These are phyloP conservation scores for Erodium moschatum DNA, from an alignment of 441 rosid genomes.

Conservation along the genomic window DNA sequence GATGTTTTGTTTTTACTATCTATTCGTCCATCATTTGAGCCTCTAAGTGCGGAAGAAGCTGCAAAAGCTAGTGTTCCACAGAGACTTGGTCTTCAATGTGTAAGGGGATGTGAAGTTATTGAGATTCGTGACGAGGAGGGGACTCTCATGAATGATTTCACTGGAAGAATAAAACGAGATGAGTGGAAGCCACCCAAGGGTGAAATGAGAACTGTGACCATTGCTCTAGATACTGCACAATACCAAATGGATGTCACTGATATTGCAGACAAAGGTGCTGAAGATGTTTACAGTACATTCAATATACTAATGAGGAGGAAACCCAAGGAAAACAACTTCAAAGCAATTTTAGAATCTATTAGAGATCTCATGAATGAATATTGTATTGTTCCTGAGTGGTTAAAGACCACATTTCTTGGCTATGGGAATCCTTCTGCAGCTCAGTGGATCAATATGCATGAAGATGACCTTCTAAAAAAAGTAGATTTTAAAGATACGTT, in stretches of 20 bases:
- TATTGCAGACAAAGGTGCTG: constrained; percentile 88
- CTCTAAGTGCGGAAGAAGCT: constrained; percentile 88
- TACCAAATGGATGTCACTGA: constrained; percentile 93
- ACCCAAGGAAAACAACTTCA: constrained; percentile 98
- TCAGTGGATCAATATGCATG: constrained; percentile 97
- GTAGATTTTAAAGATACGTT: constrained; percentile 97
- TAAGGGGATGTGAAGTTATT: constrained; percentile 90
- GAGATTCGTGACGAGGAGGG: constrained; percentile 94
- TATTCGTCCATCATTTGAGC: constrained; percentile 86
- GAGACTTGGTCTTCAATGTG: constrained; percentile 89
- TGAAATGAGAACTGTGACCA: constrained; percentile 79
- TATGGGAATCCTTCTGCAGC: constrained; percentile 99
- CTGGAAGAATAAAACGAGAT: constrained; percentile 84
- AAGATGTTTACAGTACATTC: constrained; percentile 87
- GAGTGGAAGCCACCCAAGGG: constrained; percentile 99
- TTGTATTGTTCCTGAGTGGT: constrained; percentile 96
- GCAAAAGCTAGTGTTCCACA: constrained; percentile 83
- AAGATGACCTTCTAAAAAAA: constrained; percentile 49
- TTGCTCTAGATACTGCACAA: constrained; percentile 94
- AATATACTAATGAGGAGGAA: constrained; percentile 94
- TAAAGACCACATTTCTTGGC: constrained; percentile 90
- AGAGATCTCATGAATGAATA: constrained; percentile 99
- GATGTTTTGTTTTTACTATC: constrained; percentile 92
- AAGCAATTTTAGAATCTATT: constrained; percentile 95
- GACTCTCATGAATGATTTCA: constrained; percentile 88